These are phyloP conservation scores for Trichosporon coremiiforme DNA, from an alignment of 1,284 basidiomycete genomes.

Conservation along the genomic window DNA sequence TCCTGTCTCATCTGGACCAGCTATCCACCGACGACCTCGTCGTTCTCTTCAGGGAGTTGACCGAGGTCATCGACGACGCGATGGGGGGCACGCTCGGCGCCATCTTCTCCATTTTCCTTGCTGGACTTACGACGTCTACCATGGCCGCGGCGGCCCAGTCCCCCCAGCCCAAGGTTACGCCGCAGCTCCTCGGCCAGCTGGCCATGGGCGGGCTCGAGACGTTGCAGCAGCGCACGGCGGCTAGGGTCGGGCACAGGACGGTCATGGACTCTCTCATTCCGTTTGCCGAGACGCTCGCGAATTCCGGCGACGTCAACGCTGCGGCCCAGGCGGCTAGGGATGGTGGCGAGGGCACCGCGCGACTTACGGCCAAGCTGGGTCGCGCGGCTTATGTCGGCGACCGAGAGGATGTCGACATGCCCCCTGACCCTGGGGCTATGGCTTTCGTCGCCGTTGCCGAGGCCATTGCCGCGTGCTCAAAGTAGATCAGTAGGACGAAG, in stretches of 20 bases:
- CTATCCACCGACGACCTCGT: constrained; percentile 50
- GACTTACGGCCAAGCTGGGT: constrained; percentile 57
- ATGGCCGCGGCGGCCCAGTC: constrained; percentile 33
- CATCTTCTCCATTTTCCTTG: constrained; percentile 55
- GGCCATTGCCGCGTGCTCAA: constrained; percentile 31
- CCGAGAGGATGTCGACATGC: constrained; percentile 44
- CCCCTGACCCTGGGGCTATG: constrained; percentile 56
- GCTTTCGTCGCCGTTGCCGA: constrained; percentile 51
- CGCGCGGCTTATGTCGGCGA: constrained; percentile 58
- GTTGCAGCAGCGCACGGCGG: constrained; percentile 56
- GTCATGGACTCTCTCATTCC: constrained; percentile 59
- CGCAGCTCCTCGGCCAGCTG: constrained; percentile 24
- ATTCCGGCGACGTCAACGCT: constrained; percentile 42
- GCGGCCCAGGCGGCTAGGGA: constrained; percentile 52
- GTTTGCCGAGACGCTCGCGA: constrained; percentile 54
- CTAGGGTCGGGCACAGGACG: constrained; percentile 57
- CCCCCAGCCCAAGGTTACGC: constrained; percentile 21
- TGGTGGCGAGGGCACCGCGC: constrained; percentile 54
- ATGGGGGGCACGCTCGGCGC: constrained; percentile 54
- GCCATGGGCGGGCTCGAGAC: constrained; percentile 46
- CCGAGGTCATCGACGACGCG: constrained; percentile 53
- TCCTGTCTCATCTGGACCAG: constrained; percentile 41
- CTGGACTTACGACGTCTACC: constrained; percentile 47
- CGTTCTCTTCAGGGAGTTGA: constrained; percentile 47
- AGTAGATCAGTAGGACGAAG: neutral